Evolutionary conservation across 305 asterid species (phyloP).

Genomic region (Plantago coronopus): DNA sequence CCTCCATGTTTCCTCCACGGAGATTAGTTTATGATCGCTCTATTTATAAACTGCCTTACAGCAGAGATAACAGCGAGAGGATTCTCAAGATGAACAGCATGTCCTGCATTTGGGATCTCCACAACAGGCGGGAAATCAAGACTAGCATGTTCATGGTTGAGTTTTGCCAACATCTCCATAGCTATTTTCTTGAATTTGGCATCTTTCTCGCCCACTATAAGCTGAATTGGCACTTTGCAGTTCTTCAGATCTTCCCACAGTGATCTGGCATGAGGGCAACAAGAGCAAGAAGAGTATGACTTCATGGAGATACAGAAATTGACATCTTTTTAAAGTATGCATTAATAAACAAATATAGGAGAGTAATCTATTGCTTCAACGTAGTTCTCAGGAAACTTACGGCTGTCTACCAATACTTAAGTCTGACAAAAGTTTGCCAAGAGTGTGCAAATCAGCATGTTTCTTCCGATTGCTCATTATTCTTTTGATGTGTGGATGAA

Average conservation of each 20-base stretch:
- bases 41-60: slow-evolving; percentile 48
- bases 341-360: no score
- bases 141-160: slow-evolving; percentile 27
- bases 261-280: slow-evolving; percentile 35
- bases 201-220: slow-evolving; percentile 82
- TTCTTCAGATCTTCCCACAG: slow-evolving; percentile 85
- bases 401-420: slow-evolving; percentile 83
- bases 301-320: no score
- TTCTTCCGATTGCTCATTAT: slow-evolving; percentile 50
- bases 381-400: slow-evolving; percentile 44
- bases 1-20: no score
- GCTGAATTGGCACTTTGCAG: slow-evolving; percentile 59
- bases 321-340: no score
- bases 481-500: slow-evolving; percentile 67
- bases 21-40: not conserved
- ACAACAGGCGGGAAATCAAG: slow-evolving; percentile 30
- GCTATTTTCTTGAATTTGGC: slow-evolving; percentile 75
- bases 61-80: slow-evolving; percentile 74
- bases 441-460: slow-evolving; percentile 60
- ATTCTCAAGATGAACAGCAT: slow-evolving; percentile 91
- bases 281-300: no score
- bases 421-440: slow-evolving; percentile 64
- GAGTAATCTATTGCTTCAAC: no score
- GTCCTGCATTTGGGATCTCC: slow-evolving; percentile 74
- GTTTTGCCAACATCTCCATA: slow-evolving; percentile 37